A percentile compares a stretch with the other conserved stretches of the same genome.
Conservation (phyloP, 1,139 yeast genomes). For the Tardiomyces digboiensis region DNA sequence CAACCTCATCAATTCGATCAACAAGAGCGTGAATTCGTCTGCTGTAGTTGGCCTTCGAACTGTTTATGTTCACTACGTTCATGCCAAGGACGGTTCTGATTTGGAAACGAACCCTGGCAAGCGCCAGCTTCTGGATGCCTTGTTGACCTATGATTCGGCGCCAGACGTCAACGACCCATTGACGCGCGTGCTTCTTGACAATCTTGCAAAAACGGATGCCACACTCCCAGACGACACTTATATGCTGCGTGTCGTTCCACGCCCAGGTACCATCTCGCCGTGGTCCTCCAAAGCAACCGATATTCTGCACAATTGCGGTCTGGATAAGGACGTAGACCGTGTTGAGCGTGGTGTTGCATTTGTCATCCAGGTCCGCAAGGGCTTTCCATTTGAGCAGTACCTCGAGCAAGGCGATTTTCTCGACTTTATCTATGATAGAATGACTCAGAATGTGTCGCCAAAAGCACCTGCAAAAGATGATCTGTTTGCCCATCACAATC, state of each 20-base stretch:
- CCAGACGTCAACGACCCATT: conserved; percentile 45
- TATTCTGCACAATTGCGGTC: conserved; percentile 83
- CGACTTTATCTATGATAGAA: conserved; percentile 78
- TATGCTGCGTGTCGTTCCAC: conserved; percentile 72
- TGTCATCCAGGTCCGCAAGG: conserved; percentile 57
- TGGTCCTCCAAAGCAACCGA: conserved; percentile 99
- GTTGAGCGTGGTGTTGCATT: conserved; percentile 87
- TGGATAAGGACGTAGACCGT: conserved; percentile 58
- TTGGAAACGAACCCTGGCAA: conserved; percentile 29
- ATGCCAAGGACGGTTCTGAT: conserved; percentile 35
- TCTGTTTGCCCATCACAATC: conserved; percentile 67
- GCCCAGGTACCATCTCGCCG: conserved; percentile 95
- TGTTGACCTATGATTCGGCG: conserved; percentile 69
- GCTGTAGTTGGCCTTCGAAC: conserved; percentile 65
- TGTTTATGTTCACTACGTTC: conserved; percentile 74
- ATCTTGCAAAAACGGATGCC: conserved; percentile 13
- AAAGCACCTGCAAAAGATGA: conserved; percentile 56
- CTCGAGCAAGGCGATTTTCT: conserved; percentile 45
- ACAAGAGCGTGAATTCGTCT: conserved; percentile 53
- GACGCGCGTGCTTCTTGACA: conserved; percentile 35
- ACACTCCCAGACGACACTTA: conserved; percentile 42
- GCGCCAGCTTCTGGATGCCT: conserved; percentile 35
- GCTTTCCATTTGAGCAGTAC: conserved; percentile 51
- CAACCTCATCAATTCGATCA: conserved; percentile 62
- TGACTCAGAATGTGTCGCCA: conserved; percentile 64